A percentile compares a stretch with the other conserved stretches of the same genome.
Evolutionary conservation across 2,329 filamentous ascomycete species (phyloP).

Genomic region (Monosporascus sp.): DNA sequence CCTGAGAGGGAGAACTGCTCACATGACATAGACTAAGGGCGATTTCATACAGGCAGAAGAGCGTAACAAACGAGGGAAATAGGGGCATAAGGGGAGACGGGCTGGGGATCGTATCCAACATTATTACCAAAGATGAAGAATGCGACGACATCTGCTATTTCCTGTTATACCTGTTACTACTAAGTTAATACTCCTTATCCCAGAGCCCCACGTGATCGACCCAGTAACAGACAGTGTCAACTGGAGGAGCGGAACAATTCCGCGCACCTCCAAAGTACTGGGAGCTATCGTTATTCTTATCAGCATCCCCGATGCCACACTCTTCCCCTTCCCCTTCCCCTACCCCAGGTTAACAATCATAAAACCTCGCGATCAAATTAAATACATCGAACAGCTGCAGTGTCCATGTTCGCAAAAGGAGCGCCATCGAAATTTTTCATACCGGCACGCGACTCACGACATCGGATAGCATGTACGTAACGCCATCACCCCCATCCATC

Average conservation of each 20-base stretch:
- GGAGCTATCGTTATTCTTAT: neutral
- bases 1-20: neutral
- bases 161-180: too few relatives aligned
- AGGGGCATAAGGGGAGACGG: neutral
- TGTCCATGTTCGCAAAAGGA: neutral
- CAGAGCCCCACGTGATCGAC: neutral
- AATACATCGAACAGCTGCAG: too few relatives aligned
- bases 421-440: constrained; percentile 29
- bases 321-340: too few relatives aligned
- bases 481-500: neutral
- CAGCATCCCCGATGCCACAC: too few relatives aligned
- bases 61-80: neutral
- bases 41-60: neutral
- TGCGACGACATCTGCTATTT: too few relatives aligned
- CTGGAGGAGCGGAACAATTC: neutral
- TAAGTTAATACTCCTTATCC: too few relatives aligned
- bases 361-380: too few relatives aligned
- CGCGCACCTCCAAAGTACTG: neutral
- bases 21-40: neutral
- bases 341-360: too few relatives aligned
- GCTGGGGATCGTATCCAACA: neutral
- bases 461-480: constrained; percentile 44
- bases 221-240: too few relatives aligned
- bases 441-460: constrained; percentile 45
- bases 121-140: too few relatives aligned